phyloP scores from a whole-genome alignment of 345 rosid species.

The Citrus sinensis region DNA sequence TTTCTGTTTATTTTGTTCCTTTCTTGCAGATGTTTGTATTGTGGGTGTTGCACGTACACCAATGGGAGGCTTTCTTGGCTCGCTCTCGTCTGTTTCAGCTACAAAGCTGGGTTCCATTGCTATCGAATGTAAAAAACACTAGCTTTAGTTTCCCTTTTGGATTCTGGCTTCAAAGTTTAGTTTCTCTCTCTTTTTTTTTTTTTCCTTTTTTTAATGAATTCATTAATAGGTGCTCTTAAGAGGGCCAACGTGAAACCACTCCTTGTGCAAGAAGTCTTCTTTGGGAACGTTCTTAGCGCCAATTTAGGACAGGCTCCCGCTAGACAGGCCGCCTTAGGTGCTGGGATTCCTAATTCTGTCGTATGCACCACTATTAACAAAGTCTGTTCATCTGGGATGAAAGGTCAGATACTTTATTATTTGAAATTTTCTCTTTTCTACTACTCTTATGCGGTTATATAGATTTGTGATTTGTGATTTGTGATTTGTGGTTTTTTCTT shows the following conservation, averaged over 20 bases:
- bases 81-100: slow-evolving; percentile 75
- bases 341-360: slow-evolving; percentile 84
- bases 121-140: slow-evolving; percentile 43
- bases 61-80: slow-evolving; percentile 82
- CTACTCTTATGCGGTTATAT: background rate
- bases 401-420: slow-evolving; percentile 40
- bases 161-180: background rate
- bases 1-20: background rate
- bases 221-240: slow-evolving; percentile 63
- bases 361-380: slow-evolving; percentile 90
- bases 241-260: slow-evolving; percentile 81
- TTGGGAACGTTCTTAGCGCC: slow-evolving; percentile 91
- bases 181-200: background rate
- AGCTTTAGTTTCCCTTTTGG: background rate
- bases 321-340: slow-evolving; percentile 95
- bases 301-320: slow-evolving; percentile 99
- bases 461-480: background rate
- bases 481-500: background rate
- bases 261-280: slow-evolving; percentile 90
- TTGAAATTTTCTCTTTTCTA: background rate
- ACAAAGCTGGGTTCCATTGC: slow-evolving; percentile 84
- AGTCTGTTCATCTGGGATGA: slow-evolving; percentile 96
- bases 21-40: slow-evolving; percentile 75
- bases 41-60: slow-evolving; percentile 96
- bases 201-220: background rate